Evolutionary conservation across 2,329 filamentous ascomycete genomes (phyloP).

Genomic region (Pestalotiopsis sp.): DNA sequence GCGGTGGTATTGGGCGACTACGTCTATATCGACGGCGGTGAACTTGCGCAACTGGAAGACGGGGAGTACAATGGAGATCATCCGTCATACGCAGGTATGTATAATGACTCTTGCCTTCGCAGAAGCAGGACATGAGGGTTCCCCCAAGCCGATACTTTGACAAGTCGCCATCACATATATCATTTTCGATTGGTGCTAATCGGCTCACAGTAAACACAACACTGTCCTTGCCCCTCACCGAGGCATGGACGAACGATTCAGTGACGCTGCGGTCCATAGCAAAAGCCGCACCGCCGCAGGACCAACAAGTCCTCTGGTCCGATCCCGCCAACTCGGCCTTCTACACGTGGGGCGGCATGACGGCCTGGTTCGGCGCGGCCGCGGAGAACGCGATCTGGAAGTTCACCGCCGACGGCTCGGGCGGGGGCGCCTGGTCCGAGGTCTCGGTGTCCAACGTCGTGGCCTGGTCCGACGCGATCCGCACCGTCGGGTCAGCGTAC

Average conservation of each 20-base stretch:
- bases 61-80: slow-evolving; percentile 23
- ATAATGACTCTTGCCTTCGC: not conserved
- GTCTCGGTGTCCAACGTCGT: slow-evolving; percentile 27
- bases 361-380: slow-evolving; percentile 20
- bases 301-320: slow-evolving; percentile 35
- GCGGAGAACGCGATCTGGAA: slow-evolving; percentile 33
- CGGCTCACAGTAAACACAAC: slow-evolving; percentile 31
- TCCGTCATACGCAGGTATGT: slow-evolving; percentile 26
- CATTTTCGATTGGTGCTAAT: not conserved
- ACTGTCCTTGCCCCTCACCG: slow-evolving; percentile 34
- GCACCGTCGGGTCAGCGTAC: slow-evolving; percentile 31
- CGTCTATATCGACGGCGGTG: slow-evolving; percentile 41
- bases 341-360: slow-evolving; percentile 38
- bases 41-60: slow-evolving; percentile 29
- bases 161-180: not conserved
- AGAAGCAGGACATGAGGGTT: not conserved
- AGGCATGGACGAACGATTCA: slow-evolving; percentile 37
- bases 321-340: slow-evolving; percentile 30
- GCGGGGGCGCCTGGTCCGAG: slow-evolving; percentile 34
- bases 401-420: slow-evolving; percentile 32
- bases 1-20: slow-evolving; percentile 36
- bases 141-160: too few species aligned
- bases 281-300: slow-evolving; percentile 32
- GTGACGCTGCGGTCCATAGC: slow-evolving; percentile 30
- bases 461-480: slow-evolving; percentile 38